Evolutionary conservation across 1,284 basidiomycete species (phyloP), one percentile per base, ranked within the genome.

Genomic region (Acaromyces ingoldii): DNA sequence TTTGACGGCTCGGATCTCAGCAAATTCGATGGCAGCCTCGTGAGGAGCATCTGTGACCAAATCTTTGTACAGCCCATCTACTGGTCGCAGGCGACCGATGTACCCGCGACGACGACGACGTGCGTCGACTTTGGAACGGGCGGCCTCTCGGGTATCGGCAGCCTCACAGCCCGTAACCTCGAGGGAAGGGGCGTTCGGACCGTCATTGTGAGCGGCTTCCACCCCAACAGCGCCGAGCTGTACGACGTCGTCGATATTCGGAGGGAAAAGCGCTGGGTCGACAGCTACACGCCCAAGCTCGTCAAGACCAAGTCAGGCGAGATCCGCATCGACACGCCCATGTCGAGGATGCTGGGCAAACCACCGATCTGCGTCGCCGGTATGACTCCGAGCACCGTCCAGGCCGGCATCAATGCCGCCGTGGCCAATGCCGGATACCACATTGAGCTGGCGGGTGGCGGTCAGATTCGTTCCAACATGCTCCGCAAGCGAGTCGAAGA

Each of bases 341-440:
- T 95, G 82, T 95, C 92, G 50, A 88, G 93, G 59, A 83, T 97
- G 45, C 79, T 97, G 31, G 90, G 91, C 65, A 96, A 96, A 79
- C 85, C 93, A 1, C 93, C 93, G 17, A 86, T 98, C 77, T 97
- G 96, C 91, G 91, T 98, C 42, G 91, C 91, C 43, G 95, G 93
- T 62, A 98, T 98, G 95, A 69, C 67, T 5, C 70, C 65, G 15
- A 66, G 62, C 53, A 70, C 70, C 1, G 69, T 73, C 45, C 66
- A 62, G 40, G 60, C 67, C 44, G 49, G 65, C 50, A 67, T 72
- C 58, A 70, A 70, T 53, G 66, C 63, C 15, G 91, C 93, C 6
- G 83, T 93, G 33, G 85, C 96, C 65, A 84, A 88, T 67, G 92
- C 93, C 24, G 93, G 93, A 1, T 97, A 88, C 78, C 91, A 97